These are phyloP conservation scores for Phytophthora agathidicida DNA, from an alignment of 352 stramenopile species.

Conservation along the genomic window DNA sequence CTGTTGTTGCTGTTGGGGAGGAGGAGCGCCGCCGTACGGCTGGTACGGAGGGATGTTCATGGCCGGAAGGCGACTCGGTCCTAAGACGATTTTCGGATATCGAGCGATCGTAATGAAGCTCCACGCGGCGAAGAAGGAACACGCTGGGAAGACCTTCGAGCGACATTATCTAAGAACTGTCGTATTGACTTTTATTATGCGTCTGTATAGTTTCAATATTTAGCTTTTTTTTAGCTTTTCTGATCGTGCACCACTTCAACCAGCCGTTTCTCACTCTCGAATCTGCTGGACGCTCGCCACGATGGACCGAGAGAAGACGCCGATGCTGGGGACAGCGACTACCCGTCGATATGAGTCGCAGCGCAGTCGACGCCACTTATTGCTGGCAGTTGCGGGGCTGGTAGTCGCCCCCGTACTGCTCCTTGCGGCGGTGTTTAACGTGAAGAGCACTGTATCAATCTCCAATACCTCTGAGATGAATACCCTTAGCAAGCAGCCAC, in stretches of 20 bases:
- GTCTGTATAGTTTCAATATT: no score
- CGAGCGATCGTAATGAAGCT: slow-evolving; percentile 17
- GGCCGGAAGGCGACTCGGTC: slow-evolving; percentile 7
- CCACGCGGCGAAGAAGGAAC: slow-evolving; percentile 20
- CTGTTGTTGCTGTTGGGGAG: slow-evolving; percentile 37
- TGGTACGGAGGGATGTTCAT: slow-evolving; percentile 61
- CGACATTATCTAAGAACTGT: slow-evolving; percentile 3
- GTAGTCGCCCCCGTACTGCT: slow-evolving; percentile 29
- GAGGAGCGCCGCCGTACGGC: slow-evolving; percentile 51
- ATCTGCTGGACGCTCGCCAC: slow-evolving; percentile 1
- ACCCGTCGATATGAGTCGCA: not conserved
- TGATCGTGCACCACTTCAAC: slow-evolving; percentile 13
- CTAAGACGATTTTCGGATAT: slow-evolving; percentile 35
- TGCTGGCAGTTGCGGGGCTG: slow-evolving; percentile 26
- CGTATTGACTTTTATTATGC: not conserved
- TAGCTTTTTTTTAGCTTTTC: not conserved
- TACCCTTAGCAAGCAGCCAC: not conserved
- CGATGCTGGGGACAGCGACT: slow-evolving; percentile 9
- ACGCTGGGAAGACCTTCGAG: slow-evolving; percentile 11
- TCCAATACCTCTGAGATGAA: not conserved
- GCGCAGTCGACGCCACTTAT: slow-evolving; percentile 4
- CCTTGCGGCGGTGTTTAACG: slow-evolving; percentile 13
- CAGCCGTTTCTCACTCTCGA: not conserved
- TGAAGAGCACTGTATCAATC: not conserved
- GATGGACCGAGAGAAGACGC: slow-evolving; percentile 30